phyloP scores from a whole-genome alignment of 805 yeast genomes.

The Wickerhamiella bombiphila region DNA sequence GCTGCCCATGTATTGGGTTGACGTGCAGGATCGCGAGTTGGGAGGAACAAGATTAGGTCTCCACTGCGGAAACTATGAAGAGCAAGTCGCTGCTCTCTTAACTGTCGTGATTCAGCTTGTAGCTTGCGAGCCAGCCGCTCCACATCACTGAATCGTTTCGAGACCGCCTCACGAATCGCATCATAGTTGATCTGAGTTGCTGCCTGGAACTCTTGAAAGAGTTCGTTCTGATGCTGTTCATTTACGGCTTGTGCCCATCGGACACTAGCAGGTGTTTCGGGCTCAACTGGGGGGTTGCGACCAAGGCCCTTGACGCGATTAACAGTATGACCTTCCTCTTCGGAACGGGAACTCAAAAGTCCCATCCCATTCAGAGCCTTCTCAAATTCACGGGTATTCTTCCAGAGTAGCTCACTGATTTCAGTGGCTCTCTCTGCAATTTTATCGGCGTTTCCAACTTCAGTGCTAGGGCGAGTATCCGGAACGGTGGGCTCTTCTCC shows the following conservation, averaged over 20 bases:
- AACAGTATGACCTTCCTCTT: slow-evolving; percentile 15
- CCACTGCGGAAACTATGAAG: slow-evolving; percentile 52
- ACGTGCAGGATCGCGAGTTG: slow-evolving; percentile 47
- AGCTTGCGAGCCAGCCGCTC: slow-evolving; percentile 77
- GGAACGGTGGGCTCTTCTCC: background rate
- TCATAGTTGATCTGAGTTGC: slow-evolving; percentile 27
- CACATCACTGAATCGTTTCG: slow-evolving; percentile 73
- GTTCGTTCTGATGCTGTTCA: background rate
- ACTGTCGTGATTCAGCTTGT: slow-evolving; percentile 51
- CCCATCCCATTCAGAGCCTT: slow-evolving; percentile 1
- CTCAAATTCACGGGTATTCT: slow-evolving; percentile 5
- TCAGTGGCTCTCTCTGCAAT: background rate
- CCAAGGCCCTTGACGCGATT: slow-evolving; percentile 61
- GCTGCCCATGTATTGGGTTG: slow-evolving; percentile 72
- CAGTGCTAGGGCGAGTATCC: background rate
- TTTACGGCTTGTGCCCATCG: background rate
- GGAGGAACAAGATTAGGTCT: slow-evolving; percentile 73
- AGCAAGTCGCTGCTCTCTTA: slow-evolving; percentile 44
- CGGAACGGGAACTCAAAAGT: background rate
- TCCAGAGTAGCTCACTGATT: slow-evolving; percentile 1
- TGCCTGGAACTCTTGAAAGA: slow-evolving; percentile 13
- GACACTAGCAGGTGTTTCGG: background rate
- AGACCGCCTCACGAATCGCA: slow-evolving; percentile 32
- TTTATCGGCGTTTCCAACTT: background rate
- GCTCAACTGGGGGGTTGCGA: slow-evolving; percentile 1